Base-by-base conservation (phyloP, 441 rosid genomes). In the Euphorbia celastroides region DNA sequence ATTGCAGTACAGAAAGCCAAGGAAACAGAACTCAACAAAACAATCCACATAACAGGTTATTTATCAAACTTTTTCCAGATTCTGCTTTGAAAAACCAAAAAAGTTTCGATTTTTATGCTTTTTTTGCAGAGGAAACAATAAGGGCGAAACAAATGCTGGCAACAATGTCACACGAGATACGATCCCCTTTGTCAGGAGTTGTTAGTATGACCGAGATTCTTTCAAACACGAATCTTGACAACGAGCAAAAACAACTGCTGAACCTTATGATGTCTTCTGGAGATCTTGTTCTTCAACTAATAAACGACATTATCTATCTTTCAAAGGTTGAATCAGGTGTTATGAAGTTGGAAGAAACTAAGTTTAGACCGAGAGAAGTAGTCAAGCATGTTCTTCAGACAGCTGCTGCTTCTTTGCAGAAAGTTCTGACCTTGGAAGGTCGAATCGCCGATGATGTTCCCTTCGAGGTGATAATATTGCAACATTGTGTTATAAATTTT, bases 321-420 rank as follows among this genome's bases (percentile, higher is more conserved):
- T 92, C 99, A 51, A 94, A 94, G 85, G 97, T 94, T 42, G 98
- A 94, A 75, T 92, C 99, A 77, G 98, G 99, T 81, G 96, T 88
- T 55, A 94, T 94, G 99, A 94, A 79, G 81, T 59, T 94, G 85
- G 99, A 94, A 82, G 94, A 34, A 3, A 81, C 97, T 57, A 94
- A 88, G 67, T 94, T 94, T 64, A 78, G 91, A 46, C 99, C 99
- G 20, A 77, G 97, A 77, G 92, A 94, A 68, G 99, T 92, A 17
- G 98, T 92, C 32, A 91, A 84, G 75, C 92, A 94, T 54, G 98
- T 94, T n/a, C 88, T 92, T 41, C 99, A 94, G 82, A 94, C 99
- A 22, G 89, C 98, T 48, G 98, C 94, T 3, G 99, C 99, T 11
- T 91, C 99, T 7, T 62, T 94, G 69, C 84, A 84, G 67, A 94